A percentile compares a stretch with the other conserved stretches of the same genome.
Conservation (phyloP, 805 yeast genomes). For the Spathaspora boniae region DNA sequence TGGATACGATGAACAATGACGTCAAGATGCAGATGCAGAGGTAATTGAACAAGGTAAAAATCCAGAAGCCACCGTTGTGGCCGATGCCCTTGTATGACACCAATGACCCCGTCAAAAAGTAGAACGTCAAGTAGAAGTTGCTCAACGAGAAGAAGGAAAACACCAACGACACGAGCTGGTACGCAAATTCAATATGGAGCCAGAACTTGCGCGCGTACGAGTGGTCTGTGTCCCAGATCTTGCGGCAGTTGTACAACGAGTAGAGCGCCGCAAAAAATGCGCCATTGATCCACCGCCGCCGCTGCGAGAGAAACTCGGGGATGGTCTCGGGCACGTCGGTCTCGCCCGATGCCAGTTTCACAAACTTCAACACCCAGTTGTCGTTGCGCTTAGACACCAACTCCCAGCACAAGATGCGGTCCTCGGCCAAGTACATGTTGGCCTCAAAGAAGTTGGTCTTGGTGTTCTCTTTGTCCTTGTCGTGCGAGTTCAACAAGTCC, state of each 20-base stretch:
- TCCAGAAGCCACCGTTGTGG: slow-evolving; percentile 72
- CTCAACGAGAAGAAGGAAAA: slow-evolving; percentile 93
- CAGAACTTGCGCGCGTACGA: slow-evolving; percentile 62
- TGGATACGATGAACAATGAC: slow-evolving; percentile 85
- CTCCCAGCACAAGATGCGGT: slow-evolving; percentile 95
- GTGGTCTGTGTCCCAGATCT: slow-evolving; percentile 79
- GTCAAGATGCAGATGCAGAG: slow-evolving; percentile 77
- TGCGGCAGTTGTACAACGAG: slow-evolving; percentile 71
- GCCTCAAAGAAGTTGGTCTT: slow-evolving; percentile 86
- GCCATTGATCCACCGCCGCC: slow-evolving; percentile 97
- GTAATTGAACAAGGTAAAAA: slow-evolving; percentile 84
- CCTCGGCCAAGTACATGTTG: slow-evolving; percentile 96
- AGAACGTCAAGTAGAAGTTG: slow-evolving; percentile 88
- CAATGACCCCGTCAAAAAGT: slow-evolving; percentile 87
- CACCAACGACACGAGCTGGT: slow-evolving; percentile 73
- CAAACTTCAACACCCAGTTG: slow-evolving; percentile 88
- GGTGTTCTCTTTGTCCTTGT: slow-evolving; percentile 26
- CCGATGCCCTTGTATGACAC: slow-evolving; percentile 43
- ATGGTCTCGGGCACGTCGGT: slow-evolving; percentile 92
- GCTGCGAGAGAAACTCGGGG: slow-evolving; percentile 83
- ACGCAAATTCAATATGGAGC: slow-evolving; percentile 73
- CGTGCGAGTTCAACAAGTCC: slow-evolving; percentile 32
- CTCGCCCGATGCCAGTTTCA: slow-evolving; percentile 89
- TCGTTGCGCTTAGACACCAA: slow-evolving; percentile 80
- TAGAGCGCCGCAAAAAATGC: slow-evolving; percentile 93